Evolutionary conservation across 495 filamentous ascomycete genomes (phyloP).

Genomic region (Xylaria flabelliformis): DNA sequence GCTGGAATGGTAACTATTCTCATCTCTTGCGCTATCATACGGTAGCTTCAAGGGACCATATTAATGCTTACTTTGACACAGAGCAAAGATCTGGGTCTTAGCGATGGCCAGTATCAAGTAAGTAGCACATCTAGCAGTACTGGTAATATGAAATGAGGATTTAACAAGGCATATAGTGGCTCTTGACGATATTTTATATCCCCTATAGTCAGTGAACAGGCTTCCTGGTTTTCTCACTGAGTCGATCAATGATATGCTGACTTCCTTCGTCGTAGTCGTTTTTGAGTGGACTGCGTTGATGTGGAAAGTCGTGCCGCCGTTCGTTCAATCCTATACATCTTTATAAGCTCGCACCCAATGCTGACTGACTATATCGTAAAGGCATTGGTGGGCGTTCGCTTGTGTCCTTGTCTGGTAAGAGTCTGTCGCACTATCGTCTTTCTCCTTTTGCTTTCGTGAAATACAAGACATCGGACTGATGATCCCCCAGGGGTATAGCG

Average conservation of each 20-base stretch:
- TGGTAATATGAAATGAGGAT: not conserved
- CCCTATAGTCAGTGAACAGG: conserved; percentile 53
- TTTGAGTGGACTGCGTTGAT: conserved; percentile 75
- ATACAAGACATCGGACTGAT: not conserved
- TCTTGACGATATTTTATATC: conserved; percentile 82
- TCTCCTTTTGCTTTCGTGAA: conserved; percentile 1
- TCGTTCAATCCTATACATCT: conserved; percentile 43
- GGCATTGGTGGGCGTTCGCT: conserved; percentile 36
- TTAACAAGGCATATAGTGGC: conserved; percentile 58
- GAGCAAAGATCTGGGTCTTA: conserved; percentile 48
- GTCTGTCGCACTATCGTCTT: conserved; percentile 20
- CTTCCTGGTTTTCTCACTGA: not conserved
- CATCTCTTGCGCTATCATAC: not conserved
- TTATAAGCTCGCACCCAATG: conserved; percentile 28
- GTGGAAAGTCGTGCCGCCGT: conserved; percentile 71
- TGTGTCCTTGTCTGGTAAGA: conserved; percentile 42
- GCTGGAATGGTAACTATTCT: conserved; percentile 48
- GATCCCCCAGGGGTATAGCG: conserved; percentile 48
- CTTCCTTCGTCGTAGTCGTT: conserved; percentile 49
- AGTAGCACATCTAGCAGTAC: not conserved
- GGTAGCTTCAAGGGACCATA: not conserved
- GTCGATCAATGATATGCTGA: conserved; percentile 18
- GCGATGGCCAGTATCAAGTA: conserved; percentile 46
- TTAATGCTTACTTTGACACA: not conserved
- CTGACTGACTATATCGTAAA: conserved; percentile 29